These are phyloP conservation scores for Senna tora DNA, from an alignment of 306 rosid species.

Conservation along the genomic window DNA sequence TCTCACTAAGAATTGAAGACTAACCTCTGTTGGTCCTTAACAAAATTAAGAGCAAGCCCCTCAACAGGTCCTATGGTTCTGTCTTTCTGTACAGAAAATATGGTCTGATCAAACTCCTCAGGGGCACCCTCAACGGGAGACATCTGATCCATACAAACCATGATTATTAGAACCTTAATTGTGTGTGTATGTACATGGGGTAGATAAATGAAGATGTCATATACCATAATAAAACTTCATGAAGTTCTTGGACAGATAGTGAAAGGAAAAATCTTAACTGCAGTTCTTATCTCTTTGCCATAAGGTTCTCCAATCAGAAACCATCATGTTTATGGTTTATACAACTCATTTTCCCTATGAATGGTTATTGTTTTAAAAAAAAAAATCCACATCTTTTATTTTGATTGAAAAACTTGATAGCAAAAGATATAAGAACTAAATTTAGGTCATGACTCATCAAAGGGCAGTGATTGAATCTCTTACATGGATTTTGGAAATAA, in stretches of 20 bases:
- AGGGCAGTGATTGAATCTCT: neutral
- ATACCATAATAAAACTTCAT: neutral
- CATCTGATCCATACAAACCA: slow-evolving; percentile 54
- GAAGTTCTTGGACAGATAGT: neutral
- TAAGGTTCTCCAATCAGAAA: neutral
- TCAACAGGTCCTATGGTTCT: slow-evolving; percentile 70
- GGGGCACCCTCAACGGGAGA: slow-evolving; percentile 85
- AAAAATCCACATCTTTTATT: too few species aligned
- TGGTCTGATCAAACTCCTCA: slow-evolving; percentile 94
- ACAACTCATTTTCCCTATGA: too few species aligned
- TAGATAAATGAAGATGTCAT: slow-evolving; percentile 6
- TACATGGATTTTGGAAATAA: neutral
- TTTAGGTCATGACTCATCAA: neutral
- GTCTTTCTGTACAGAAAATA: slow-evolving; percentile 58
- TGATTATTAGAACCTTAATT: slow-evolving; percentile 33
- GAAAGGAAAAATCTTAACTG: too few species aligned
- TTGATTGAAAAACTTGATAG: neutral
- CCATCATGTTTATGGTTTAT: too few species aligned
- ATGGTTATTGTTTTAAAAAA: too few species aligned
- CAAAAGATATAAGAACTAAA: too few species aligned
- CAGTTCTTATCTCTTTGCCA: too few species aligned
- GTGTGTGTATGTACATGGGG: neutral
- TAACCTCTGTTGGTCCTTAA: slow-evolving; percentile 86
- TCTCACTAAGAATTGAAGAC: slow-evolving; percentile 17
- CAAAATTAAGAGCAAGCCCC: slow-evolving; percentile 63